A percentile compares a stretch with the other conserved stretches of the same genome.
phyloP scores from a whole-genome alignment of 1,284 basidiomycete species.

The Schizophyllum commune region DNA sequence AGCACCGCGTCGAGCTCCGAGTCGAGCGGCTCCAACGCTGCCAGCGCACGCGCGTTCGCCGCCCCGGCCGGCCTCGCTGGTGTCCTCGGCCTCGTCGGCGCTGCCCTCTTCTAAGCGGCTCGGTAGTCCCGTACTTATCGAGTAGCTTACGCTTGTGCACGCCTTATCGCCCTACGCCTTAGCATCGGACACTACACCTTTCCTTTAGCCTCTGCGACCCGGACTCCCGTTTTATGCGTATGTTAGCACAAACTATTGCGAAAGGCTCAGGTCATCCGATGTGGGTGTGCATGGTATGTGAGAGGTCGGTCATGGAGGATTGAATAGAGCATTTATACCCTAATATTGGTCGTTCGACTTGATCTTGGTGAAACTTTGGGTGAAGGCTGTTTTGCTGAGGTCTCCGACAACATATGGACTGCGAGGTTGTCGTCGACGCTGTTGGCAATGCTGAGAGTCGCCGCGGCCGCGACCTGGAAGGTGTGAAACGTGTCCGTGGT shows the following conservation, averaged over 20 bases:
- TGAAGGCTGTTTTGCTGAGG: no score
- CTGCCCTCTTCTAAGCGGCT: conserved; percentile 32
- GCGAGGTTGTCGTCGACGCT: no score
- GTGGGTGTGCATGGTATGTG: no score
- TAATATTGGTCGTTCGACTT: no score
- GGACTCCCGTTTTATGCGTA: background rate
- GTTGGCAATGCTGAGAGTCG: no score
- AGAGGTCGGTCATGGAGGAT: no score
- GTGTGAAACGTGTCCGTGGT: background rate
- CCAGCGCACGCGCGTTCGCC: conserved; percentile 21
- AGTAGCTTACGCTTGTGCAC: no score
- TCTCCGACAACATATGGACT: no score
- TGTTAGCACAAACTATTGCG: background rate
- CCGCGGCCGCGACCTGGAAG: no score
- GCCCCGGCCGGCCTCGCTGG: conserved; percentile 32
- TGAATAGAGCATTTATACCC: no score
- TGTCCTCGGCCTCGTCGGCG: conserved; percentile 40
- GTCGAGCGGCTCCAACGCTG: conserved; percentile 17
- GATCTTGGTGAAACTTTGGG: no score
- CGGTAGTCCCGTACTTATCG: no score
- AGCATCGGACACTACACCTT: background rate
- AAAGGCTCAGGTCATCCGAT: background rate
- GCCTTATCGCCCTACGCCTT: background rate
- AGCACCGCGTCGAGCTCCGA: conserved; percentile 1
- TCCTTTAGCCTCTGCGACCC: background rate